Evolutionary conservation across 2,329 filamentous ascomycete species (phyloP), one percentile per base, ranked within the genome.

Genomic region (Trichophyton verrucosum): DNA sequence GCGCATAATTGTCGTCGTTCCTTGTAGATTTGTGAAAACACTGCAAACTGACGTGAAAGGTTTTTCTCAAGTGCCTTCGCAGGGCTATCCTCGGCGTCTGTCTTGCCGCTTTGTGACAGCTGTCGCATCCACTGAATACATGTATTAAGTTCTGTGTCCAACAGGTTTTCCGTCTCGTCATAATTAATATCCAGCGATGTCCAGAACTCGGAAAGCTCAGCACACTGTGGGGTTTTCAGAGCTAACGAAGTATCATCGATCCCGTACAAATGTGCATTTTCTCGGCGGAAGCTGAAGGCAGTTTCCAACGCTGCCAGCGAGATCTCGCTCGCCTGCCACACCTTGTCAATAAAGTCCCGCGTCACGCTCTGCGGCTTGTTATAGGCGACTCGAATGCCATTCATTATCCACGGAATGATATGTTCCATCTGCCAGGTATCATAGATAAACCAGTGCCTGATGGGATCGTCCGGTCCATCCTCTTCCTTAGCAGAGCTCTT

Each of bases 391-490:
- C 88, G 89, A 71, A 92, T 86, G 13, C 85, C 84, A 70, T 88
- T 86, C 67, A 84, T 88, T 7, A 87, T 85, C 86, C 88, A 94
- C 0, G 88, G 87, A 56, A 95, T 80, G 49, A 94, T 84, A 61
- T 88, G 78, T 60, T 91, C 84, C 65, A 95, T 80, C 30, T 82
- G 81, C 72, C 83, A 82, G 36, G 91, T 79, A 68, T 91, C 88
- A 66, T 87, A 81, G 63, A 91, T 80, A 68, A 96, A 95, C 84
- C 89, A 96, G 66, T 90, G 85, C n/a, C 91, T 83, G 15, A 96
- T 84, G 6, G 82, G 79, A 68, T 96, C 90, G 8, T 86, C 82
- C 70, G 94, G 87, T n/a, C 85, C 86, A 22, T 80, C 78, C 42
- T 83, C 82, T 33, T 79, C 74, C 58, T 86, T 79, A 2, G 84